Conservation (phyloP, 129 eudicot genomes). For the Mikania micrantha region DNA sequence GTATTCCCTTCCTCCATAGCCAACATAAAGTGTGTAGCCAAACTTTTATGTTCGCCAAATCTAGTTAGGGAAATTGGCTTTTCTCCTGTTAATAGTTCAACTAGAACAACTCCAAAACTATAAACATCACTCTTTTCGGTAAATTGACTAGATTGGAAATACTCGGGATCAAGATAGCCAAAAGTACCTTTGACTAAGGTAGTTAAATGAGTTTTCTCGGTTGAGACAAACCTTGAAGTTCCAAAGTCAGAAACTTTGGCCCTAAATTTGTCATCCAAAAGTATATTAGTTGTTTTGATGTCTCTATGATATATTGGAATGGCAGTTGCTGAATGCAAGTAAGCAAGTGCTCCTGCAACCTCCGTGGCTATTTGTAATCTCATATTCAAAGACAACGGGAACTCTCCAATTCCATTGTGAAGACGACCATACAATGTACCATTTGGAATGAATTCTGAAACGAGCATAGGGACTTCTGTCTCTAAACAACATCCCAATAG, state of each 20-base stretch:
- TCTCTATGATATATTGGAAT: constrained; percentile 33
- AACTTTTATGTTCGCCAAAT: constrained; percentile 16
- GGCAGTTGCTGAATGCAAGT: constrained; percentile 21
- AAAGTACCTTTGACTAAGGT: constrained; percentile 28
- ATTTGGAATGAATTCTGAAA: constrained; percentile 32
- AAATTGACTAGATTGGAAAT: constrained; percentile 25
- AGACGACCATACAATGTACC: constrained; percentile 28
- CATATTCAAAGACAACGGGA: constrained; percentile 14
- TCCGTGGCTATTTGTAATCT: constrained; percentile 24
- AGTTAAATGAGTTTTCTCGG: constrained; percentile 26
- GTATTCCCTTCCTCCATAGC: constrained; percentile 13
- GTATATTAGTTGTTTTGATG: constrained; percentile 26
- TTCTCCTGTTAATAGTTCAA: too few relatives aligned
- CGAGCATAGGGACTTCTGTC: constrained; percentile 27
- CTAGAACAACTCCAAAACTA: constrained; percentile 11
- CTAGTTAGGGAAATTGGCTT: not conserved
- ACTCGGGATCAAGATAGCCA: constrained; percentile 34
- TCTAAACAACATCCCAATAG: constrained; percentile 31
- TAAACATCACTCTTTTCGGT: constrained; percentile 28
- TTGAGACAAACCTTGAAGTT: constrained; percentile 23
- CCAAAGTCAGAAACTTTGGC: constrained; percentile 29
- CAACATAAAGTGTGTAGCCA: constrained; percentile 2
- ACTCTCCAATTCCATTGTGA: not conserved
- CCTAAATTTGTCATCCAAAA: not conserved
- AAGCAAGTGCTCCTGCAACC: constrained; percentile 23